These are phyloP conservation scores for Exobasidium cylindrosporum DNA, from an alignment of 1,284 basidiomycete genomes.

Conservation along the genomic window DNA sequence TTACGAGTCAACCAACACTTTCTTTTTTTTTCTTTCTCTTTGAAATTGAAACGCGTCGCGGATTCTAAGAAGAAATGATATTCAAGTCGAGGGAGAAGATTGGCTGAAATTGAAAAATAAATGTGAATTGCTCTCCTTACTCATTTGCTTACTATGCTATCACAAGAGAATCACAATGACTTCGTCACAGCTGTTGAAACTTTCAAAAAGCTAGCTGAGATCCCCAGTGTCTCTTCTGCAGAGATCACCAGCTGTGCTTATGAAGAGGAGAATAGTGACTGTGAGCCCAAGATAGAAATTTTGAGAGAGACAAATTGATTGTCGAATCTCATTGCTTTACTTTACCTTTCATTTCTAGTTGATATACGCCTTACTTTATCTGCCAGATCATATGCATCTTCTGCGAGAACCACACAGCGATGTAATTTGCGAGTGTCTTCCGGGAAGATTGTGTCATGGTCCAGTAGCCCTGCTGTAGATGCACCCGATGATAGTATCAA, in stretches of 20 bases:
- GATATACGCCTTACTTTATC: not conserved
- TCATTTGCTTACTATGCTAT: too few relatives aligned
- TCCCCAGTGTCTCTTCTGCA: not conserved
- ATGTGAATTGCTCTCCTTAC: too few relatives aligned
- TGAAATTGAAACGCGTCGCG: too few relatives aligned
- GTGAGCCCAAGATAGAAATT: too few relatives aligned
- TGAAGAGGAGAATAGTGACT: not conserved
- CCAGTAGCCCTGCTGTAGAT: not conserved
- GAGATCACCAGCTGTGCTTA: not conserved
- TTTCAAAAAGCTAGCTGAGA: conserved; percentile 8
- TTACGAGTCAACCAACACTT: too few relatives aligned
- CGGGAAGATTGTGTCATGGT: not conserved
- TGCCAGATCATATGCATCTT: not conserved
- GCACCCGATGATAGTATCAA: conserved; percentile 5
- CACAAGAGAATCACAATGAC: not conserved
- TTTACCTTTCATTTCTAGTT: not conserved
- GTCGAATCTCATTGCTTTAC: too few relatives aligned
- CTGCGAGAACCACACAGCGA: not conserved
- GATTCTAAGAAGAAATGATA: too few relatives aligned
- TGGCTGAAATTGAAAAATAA: too few relatives aligned
- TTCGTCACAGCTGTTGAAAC: not conserved
- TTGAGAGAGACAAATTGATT: too few relatives aligned
- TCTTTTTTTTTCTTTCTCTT: too few relatives aligned
- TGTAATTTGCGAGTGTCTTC: not conserved
- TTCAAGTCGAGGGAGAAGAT: too few relatives aligned